Evolutionary conservation across 1,284 basidiomycete genomes (phyloP).

Genomic region (Puccinia polysora): DNA sequence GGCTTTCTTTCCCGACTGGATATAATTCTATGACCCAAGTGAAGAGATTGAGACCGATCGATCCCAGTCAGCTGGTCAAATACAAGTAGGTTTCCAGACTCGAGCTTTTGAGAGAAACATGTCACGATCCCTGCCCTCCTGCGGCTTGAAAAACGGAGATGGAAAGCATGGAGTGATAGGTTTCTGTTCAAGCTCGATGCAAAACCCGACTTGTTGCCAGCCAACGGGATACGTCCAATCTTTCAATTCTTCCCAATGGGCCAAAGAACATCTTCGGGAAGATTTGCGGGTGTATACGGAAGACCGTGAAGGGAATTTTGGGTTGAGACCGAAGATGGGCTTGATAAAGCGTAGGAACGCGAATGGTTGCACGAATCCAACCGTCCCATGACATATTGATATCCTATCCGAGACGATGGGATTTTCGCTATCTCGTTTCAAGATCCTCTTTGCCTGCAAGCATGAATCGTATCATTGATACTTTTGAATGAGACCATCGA

Average conservation of each 20-base stretch:
- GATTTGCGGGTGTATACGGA: slow-evolving; percentile 39
- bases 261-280: neutral
- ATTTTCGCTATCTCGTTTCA: neutral
- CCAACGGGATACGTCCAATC: neutral
- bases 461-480: neutral
- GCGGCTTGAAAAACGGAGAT: neutral
- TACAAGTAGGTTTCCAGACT: neutral
- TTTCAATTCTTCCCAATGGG: neutral
- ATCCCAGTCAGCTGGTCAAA: neutral
- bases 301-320: slow-evolving; percentile 7
- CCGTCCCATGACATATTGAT: neutral
- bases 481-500: neutral
- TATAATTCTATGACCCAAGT: neutral
- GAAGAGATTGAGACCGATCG: neutral
- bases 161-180: neutral
- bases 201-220: neutral
- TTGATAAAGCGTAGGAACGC: neutral
- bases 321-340: neutral
- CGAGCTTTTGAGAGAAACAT: neutral
- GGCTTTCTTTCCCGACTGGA: neutral
- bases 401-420: neutral
- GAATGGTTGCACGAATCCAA: neutral
- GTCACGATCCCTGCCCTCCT: neutral
- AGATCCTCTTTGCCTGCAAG: neutral
- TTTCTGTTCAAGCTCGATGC: neutral